Evolutionary conservation across 2,329 filamentous ascomycete genomes (phyloP), one percentile per base, ranked within the genome.

Genomic region (Alternaria sp.): DNA sequence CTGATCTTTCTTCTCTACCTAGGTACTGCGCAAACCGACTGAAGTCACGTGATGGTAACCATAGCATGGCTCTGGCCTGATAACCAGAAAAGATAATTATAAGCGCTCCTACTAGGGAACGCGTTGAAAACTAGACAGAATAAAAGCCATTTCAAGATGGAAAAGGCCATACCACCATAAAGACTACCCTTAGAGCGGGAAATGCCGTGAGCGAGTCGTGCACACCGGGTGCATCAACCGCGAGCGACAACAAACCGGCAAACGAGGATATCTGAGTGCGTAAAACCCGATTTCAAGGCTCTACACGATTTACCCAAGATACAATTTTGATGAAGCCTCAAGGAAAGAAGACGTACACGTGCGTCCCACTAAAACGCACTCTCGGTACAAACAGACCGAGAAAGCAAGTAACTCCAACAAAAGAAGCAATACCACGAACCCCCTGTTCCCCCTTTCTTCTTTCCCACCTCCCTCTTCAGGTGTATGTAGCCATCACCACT

Each of bases 391-490:
- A 18, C 18, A 21, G 12, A 50, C 47, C 47, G 25, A 28, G 47
- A 4, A 33, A 12, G 15, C 18, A 21, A 20, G 28, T 21, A 20
- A 20, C 21, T 5, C 2, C 18, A 21, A 12, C 14, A 11, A 51
- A 14, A 51, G 8, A 23, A 37, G 37, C 15, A 41, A 25, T 14
- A 6, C n/a, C 1, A n/a, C 23, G 30, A 53, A 53, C 49, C 49
- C 37, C 28, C 30, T 53, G 49, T 53, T 53, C 49, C 20, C 28
- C 28, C 49, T 51, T 26, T 23, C 2, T 49, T 49, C 30, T n/a
- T 53, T 15, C n/a, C 37, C 28, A 15, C 20, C 49, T n/a, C 20
- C 49, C 28, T 53, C 14, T 3, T 53, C 37, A 15, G 30, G 49
- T 37, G 6, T 7, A 53, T 30, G 28, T 23, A 37, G 28, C 30